Conservation (phyloP, 2,329 filamentous ascomycete genomes). For the Aspergillus fumigatiaffinis region DNA sequence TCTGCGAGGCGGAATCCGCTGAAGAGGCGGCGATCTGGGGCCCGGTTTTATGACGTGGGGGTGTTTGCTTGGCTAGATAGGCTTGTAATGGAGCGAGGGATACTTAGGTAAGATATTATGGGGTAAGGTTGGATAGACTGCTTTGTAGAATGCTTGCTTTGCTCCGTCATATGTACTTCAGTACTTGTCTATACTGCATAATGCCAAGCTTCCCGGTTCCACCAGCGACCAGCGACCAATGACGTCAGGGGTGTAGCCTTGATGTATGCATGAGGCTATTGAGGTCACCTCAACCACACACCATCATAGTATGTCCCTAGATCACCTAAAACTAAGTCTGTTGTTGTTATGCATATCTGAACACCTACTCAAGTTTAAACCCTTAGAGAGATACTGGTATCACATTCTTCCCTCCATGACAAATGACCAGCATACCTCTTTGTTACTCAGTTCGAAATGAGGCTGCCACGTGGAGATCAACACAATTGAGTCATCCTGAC, state of each 20-base stretch:
- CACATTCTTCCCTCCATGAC: background rate
- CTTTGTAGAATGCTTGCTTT: too few species aligned
- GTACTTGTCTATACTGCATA: too few species aligned
- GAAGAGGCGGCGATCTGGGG: constrained; percentile 32
- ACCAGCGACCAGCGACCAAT: background rate
- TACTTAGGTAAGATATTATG: too few species aligned
- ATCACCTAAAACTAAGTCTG: too few species aligned
- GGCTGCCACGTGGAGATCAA: background rate
- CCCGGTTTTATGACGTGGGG: constrained; percentile 26
- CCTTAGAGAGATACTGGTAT: too few species aligned
- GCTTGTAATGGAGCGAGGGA: background rate
- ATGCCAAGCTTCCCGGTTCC: background rate
- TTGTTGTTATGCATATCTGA: too few species aligned
- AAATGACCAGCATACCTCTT: background rate
- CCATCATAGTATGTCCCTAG: too few species aligned
- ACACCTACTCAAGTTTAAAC: too few species aligned
- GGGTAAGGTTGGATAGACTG: too few species aligned
- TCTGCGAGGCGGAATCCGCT: constrained; percentile 23
- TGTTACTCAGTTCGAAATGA: background rate
- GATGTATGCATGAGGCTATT: too few species aligned
- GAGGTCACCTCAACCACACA: too few species aligned
- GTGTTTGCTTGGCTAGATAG: constrained; percentile 9
- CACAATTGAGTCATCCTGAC: background rate
- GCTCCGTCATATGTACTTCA: background rate
- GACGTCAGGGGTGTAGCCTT: background rate